phyloP scores from a whole-genome alignment of 169 alveolate genomes.

The Plasmodium malariae region DNA sequence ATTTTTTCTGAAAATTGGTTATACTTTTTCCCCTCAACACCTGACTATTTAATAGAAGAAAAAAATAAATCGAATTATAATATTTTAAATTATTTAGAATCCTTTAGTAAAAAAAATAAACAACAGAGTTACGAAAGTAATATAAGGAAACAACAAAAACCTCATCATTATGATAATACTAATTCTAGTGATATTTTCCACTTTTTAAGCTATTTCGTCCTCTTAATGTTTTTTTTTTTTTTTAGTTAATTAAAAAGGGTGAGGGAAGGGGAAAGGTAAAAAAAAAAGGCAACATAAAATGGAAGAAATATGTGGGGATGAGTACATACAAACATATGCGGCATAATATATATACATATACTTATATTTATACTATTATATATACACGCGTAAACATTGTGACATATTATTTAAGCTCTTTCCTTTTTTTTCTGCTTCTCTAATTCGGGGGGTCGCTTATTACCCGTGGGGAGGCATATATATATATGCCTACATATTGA shows the following conservation, averaged over 20 bases:
- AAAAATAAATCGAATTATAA: background rate
- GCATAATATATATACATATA: too few species aligned
- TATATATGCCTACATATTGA: too few species aligned
- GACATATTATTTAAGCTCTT: too few species aligned
- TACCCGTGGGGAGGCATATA: too few species aligned
- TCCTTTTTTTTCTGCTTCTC: too few species aligned
- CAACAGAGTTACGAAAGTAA: background rate
- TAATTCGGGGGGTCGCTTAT: too few species aligned
- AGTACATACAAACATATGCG: background rate
- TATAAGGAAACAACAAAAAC: background rate
- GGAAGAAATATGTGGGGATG: background rate
- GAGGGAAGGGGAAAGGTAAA: too few species aligned
- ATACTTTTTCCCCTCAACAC: constrained; percentile 47
- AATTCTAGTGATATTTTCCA: background rate
- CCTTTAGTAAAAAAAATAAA: constrained; percentile 3
- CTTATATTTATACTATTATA: too few species aligned
- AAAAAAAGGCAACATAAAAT: background rate
- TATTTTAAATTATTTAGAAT: constrained; percentile 32
- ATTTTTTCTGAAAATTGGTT: constrained; percentile 69
- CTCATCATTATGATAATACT: background rate
- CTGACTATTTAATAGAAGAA: constrained; percentile 8
- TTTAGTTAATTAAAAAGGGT: too few species aligned
- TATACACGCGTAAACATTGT: too few species aligned
- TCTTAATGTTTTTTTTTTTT: too few species aligned
- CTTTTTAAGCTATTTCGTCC: too few species aligned